Percentiles rank a stretch among this genome's conserved stretches.
phyloP scores from a whole-genome alignment of 345 rosid species.

The Aquilaria yunnanensis region DNA sequence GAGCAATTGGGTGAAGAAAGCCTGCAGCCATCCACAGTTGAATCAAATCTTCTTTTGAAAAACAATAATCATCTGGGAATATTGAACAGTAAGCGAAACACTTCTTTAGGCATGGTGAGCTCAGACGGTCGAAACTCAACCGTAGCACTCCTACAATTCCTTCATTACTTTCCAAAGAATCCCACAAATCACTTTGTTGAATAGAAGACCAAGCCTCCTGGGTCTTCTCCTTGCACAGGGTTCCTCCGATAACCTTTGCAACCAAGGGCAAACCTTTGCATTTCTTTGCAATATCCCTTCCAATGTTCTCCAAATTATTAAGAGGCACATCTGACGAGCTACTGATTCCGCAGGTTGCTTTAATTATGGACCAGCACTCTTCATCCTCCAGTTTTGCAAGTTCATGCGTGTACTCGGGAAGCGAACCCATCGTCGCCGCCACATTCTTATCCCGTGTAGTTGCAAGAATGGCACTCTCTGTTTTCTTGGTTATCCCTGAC shows the following conservation, averaged over 20 bases:
- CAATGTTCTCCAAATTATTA: background rate
- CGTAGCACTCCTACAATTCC: background rate
- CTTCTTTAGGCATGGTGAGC: slow-evolving; percentile 2
- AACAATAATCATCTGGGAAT: background rate
- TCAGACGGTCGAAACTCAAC: slow-evolving; percentile 8
- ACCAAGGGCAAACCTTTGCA: slow-evolving; percentile 2
- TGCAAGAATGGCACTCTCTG: slow-evolving; percentile 9
- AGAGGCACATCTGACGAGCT: too few species aligned
- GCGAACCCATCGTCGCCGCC: slow-evolving; percentile 2
- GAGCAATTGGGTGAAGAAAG: background rate
- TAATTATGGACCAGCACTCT: slow-evolving; percentile 15
- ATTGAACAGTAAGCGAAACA: slow-evolving; percentile 11
- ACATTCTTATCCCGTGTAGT: slow-evolving; percentile 13
- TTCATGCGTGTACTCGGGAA: background rate
- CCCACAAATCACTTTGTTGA: background rate
- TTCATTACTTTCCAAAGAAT: background rate
- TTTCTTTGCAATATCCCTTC: background rate
- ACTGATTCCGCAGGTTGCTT: background rate
- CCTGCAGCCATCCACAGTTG: slow-evolving; percentile 28
- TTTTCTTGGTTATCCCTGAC: background rate
- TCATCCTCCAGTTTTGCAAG: background rate
- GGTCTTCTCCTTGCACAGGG: background rate
- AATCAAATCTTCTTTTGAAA: slow-evolving; percentile 7
- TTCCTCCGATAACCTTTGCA: background rate
- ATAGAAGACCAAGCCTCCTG: background rate